These are phyloP conservation scores for Pueraria montana DNA, from an alignment of 306 rosid genomes.

Conservation along the genomic window DNA sequence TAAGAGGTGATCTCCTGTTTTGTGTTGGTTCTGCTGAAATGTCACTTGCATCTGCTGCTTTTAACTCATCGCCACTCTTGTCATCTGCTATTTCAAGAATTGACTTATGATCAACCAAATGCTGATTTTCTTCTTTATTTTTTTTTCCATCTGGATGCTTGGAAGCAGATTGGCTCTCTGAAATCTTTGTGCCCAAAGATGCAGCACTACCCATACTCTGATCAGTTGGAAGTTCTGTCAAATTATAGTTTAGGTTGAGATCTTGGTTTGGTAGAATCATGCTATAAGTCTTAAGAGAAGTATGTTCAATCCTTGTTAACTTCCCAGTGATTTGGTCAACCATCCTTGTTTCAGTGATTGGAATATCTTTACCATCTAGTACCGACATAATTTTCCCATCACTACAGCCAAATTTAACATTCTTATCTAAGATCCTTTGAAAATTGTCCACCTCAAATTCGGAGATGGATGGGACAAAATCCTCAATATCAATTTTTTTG, in stretches of 20 bases:
- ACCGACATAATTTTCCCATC: slow-evolving; percentile 43
- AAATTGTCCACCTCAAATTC: slow-evolving; percentile 58
- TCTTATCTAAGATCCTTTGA: slow-evolving; percentile 42
- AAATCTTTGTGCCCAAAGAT: slow-evolving; percentile 54
- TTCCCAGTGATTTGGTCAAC: slow-evolving; percentile 40
- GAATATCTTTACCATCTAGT: slow-evolving; percentile 51
- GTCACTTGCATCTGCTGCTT: slow-evolving; percentile 42
- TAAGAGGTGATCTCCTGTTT: slow-evolving; percentile 52
- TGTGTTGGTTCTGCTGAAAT: slow-evolving; percentile 47
- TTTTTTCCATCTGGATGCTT: slow-evolving; percentile 42
- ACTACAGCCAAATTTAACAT: slow-evolving; percentile 42
- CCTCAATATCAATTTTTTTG: slow-evolving; percentile 46
- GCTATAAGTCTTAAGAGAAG: slow-evolving; percentile 65
- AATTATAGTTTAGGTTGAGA: slow-evolving; percentile 48
- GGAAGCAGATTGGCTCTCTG: slow-evolving; percentile 47
- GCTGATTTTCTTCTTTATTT: slow-evolving; percentile 51
- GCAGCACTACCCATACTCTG: slow-evolving; percentile 45
- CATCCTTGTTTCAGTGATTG: slow-evolving; percentile 38
- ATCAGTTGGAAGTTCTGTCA: slow-evolving; percentile 50
- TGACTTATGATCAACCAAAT: slow-evolving; percentile 45
- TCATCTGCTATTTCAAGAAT: slow-evolving; percentile 42
- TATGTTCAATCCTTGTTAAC: slow-evolving; percentile 44
- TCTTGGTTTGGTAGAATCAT: slow-evolving; percentile 57
- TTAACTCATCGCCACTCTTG: slow-evolving; percentile 47
- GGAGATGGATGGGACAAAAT: slow-evolving; percentile 45